Conservation (phyloP, 495 filamentous ascomycete species). For the Trypethelium eluteriae region DNA sequence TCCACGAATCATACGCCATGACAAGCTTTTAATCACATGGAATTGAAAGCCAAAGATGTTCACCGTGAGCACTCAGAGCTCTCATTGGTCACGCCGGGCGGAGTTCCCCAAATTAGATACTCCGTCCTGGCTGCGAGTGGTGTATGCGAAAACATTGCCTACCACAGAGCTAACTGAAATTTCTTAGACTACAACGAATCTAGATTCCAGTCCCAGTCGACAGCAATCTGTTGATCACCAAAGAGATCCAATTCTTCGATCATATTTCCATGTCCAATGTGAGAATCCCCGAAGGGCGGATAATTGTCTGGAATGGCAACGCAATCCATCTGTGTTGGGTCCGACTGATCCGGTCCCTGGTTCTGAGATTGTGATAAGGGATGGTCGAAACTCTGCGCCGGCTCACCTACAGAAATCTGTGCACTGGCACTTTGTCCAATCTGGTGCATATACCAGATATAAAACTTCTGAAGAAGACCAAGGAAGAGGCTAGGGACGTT, state of each 20-base stretch:
- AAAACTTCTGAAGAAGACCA: slow-evolving; percentile 12
- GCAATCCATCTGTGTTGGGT: not conserved
- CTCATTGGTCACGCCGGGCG: no score
- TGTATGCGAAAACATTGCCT: no score
- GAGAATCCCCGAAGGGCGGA: not conserved
- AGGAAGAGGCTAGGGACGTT: slow-evolving; percentile 22
- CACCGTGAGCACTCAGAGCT: no score
- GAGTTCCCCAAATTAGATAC: no score
- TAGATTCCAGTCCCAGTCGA: not conserved
- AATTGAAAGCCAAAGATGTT: no score
- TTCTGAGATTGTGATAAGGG: not conserved
- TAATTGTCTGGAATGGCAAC: not conserved
- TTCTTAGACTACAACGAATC: not conserved
- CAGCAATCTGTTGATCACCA: not conserved
- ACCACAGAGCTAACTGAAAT: no score
- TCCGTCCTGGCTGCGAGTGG: no score
- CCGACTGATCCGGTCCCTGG: not conserved
- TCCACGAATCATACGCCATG: no score
- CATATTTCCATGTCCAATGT: not conserved
- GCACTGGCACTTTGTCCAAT: not conserved
- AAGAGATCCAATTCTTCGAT: not conserved
- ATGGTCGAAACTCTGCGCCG: not conserved
- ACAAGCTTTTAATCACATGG: no score
- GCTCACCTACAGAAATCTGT: not conserved
- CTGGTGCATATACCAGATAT: not conserved